phyloP scores from a whole-genome alignment of 345 rosid genomes.

The Geranium rotundifolium region DNA sequence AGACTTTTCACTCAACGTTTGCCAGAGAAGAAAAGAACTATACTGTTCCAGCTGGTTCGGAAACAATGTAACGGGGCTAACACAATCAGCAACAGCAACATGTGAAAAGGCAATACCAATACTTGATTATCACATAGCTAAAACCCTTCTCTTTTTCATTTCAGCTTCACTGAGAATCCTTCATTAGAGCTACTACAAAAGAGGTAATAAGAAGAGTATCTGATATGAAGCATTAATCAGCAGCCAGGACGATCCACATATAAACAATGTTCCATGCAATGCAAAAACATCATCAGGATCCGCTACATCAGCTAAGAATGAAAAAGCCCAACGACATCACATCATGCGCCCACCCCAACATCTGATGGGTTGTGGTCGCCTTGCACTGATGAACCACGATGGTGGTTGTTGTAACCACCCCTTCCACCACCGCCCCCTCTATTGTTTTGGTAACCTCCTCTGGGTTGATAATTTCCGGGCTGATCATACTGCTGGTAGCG shows the following conservation, averaged over 20 bases:
- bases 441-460: conserved; percentile 53
- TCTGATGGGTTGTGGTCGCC: conserved; percentile 42
- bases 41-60: too few species aligned
- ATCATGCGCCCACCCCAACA: conserved; percentile 41
- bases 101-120: not conserved
- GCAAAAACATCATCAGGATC: conserved; percentile 13
- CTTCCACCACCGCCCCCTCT: conserved; percentile 53
- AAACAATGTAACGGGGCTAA: too few species aligned
- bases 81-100: not conserved
- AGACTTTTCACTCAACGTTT: too few species aligned
- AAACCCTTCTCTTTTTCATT: not conserved
- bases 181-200: not conserved
- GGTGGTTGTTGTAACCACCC: conserved; percentile 36
- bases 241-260: conserved; percentile 3
- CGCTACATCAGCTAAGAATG: not conserved
- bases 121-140: not conserved
- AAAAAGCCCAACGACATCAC: conserved; percentile 4
- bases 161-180: not conserved
- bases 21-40: too few species aligned
- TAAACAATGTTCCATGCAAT: conserved; percentile 11
- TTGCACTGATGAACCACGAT: conserved; percentile 29
- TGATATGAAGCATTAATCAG: conserved; percentile 4
- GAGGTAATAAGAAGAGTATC: not conserved
- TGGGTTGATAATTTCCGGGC: conserved; percentile 51
- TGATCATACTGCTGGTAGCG: conserved; percentile 51